Conservation (phyloP, 2,329 filamentous ascomycete species). For the Sphaerulina vaccinii region DNA sequence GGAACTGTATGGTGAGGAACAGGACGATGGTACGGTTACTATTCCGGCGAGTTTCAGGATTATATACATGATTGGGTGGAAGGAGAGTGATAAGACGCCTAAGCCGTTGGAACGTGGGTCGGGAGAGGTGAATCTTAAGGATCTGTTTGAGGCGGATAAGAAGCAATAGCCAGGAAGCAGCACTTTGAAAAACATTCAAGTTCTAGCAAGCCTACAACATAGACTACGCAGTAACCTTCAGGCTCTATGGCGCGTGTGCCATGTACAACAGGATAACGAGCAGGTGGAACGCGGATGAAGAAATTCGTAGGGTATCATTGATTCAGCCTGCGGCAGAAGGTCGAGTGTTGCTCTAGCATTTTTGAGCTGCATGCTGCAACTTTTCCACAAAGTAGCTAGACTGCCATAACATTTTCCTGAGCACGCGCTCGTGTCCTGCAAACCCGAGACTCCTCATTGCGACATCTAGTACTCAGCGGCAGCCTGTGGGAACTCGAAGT, state of each 20-base stretch:
- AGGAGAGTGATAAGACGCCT: conserved; percentile 74
- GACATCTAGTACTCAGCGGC: conserved; percentile 68
- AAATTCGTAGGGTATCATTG: neutral
- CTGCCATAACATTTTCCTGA: neutral
- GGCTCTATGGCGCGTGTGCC: neutral
- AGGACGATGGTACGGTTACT: conserved; percentile 61
- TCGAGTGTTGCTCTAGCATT: neutral
- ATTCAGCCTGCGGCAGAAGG: neutral
- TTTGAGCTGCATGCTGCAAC: neutral
- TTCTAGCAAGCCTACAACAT: too few relatives aligned
- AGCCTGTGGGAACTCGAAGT: conserved; percentile 97
- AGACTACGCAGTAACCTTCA: neutral
- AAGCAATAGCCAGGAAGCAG: conserved; percentile 6
- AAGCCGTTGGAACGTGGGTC: conserved; percentile 80
- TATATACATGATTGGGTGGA: conserved; percentile 99
- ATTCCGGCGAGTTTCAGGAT: conserved; percentile 86
- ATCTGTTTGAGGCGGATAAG: conserved; percentile 60
- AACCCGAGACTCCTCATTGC: too few relatives aligned
- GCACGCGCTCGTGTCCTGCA: too few relatives aligned
- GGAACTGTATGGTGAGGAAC: conserved; percentile 74
- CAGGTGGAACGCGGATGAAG: neutral
- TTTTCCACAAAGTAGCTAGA: neutral
- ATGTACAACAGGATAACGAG: neutral
- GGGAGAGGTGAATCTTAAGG: conserved; percentile 83
- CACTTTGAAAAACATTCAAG: too few relatives aligned